phyloP scores from a whole-genome alignment of 1,139 yeast species.

The Pneumocystis sp. region DNA sequence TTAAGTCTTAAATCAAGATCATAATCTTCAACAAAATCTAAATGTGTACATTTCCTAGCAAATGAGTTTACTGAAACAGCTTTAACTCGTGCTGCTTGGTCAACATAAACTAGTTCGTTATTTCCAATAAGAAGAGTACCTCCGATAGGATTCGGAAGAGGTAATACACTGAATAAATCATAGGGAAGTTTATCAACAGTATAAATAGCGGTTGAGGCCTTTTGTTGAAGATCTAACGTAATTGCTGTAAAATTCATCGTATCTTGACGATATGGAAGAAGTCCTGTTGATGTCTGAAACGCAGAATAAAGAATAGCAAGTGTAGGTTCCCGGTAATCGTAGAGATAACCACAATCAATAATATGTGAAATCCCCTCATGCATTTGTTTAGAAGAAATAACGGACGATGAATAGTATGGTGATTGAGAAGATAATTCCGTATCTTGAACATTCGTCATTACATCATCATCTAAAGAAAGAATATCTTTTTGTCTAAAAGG shows the following conservation, averaged over 20 bases:
- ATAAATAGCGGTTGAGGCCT: constrained; percentile 51
- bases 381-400: constrained; percentile 43
- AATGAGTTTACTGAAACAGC: constrained; percentile 54
- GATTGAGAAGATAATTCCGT: constrained; percentile 12
- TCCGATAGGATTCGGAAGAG: constrained; percentile 52
- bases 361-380: constrained; percentile 47
- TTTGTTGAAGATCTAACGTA: constrained; percentile 49
- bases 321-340: constrained; percentile 68
- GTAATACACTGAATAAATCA: constrained; percentile 50
- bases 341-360: constrained; percentile 51
- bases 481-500: constrained; percentile 43
- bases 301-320: constrained; percentile 52
- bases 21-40: constrained; percentile 39
- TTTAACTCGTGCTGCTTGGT: constrained; percentile 60
- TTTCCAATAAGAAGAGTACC: constrained; percentile 63
- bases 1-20: constrained; percentile 44
- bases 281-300: constrained; percentile 63
- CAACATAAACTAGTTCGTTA: constrained; percentile 66
- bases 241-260: constrained; percentile 46
- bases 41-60: constrained; percentile 36
- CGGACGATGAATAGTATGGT: constrained; percentile 31
- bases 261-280: constrained; percentile 45
- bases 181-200: constrained; percentile 56
- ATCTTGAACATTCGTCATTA: neutral
- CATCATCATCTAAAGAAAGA: constrained; percentile 11